Evolutionary conservation across 352 stramenopile genomes (phyloP).

Genomic region (Pythium myriotylum): DNA sequence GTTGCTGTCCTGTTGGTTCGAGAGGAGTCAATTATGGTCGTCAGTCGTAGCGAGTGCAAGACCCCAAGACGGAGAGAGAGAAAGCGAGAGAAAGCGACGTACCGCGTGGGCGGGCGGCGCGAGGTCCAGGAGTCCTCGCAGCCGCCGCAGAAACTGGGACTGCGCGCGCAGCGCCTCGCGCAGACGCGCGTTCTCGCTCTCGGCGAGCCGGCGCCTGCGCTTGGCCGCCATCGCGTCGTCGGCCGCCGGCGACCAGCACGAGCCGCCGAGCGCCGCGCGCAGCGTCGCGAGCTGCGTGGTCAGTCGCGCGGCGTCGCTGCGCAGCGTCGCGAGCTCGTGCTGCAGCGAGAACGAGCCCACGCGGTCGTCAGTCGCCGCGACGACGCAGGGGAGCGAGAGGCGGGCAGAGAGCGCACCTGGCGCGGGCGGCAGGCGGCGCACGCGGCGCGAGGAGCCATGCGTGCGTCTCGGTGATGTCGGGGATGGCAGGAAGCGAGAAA

Average conservation of each 20-base stretch:
- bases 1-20: conserved; percentile 1
- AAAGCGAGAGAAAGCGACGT: too few relatives aligned
- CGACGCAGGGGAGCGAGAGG: too few relatives aligned
- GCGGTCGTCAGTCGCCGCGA: too few relatives aligned
- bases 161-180: conserved; percentile 3
- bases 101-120: background rate
- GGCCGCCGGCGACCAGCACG: background rate
- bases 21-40: background rate
- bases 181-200: conserved; percentile 6
- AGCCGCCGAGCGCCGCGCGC: background rate
- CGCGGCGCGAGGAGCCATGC: too few relatives aligned
- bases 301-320: background rate
- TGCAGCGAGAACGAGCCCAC: background rate
- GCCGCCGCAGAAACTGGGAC: conserved; percentile 1
- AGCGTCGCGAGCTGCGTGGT: background rate
- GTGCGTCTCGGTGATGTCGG: too few relatives aligned
- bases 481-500: too few relatives aligned
- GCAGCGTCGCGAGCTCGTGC: background rate
- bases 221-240: background rate
- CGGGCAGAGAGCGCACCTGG: too few relatives aligned
- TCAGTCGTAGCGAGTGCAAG: background rate
- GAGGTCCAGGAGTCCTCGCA: background rate
- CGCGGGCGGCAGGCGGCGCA: too few relatives aligned
- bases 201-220: background rate
- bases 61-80: too few relatives aligned